phyloP scores from a whole-genome alignment of 768 basidiomycete genomes.

The Kwoniella heveanensis region DNA sequence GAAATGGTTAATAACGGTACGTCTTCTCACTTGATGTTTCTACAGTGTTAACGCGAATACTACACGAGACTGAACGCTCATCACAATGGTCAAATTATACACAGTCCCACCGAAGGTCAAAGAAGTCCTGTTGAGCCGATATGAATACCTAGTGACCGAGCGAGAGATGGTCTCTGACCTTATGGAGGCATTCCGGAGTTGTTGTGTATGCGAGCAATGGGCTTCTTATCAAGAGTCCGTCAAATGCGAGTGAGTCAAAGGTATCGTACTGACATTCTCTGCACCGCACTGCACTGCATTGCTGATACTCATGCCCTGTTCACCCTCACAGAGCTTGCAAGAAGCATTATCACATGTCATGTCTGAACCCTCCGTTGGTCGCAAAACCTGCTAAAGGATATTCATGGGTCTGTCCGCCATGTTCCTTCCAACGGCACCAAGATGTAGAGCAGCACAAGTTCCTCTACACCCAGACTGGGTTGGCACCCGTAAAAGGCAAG shows the following conservation, averaged over 20 bases:
- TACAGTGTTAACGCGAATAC: too few relatives aligned
- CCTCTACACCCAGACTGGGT: conserved; percentile 37
- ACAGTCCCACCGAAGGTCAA: conserved; percentile 80
- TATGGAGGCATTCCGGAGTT: conserved; percentile 80
- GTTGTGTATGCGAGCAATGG: conserved; percentile 84
- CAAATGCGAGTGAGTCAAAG: conserved; percentile 52
- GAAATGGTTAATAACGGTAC: conserved; percentile 83
- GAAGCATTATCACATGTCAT: conserved; percentile 90
- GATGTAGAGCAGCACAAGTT: conserved; percentile 51
- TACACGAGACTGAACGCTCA: too few relatives aligned
- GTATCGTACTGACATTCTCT: not conserved
- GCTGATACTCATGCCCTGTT: not conserved
- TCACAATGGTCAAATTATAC: not conserved
- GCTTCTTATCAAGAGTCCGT: conserved; percentile 72
- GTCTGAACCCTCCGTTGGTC: conserved; percentile 84
- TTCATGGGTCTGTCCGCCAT: conserved; percentile 95
- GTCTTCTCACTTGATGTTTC: conserved; percentile 58
- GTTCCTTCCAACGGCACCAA: conserved; percentile 76
- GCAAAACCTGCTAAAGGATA: conserved; percentile 94
- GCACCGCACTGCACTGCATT: not conserved
- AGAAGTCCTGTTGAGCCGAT: conserved; percentile 73
- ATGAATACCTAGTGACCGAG: conserved; percentile 94
- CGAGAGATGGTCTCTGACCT: conserved; percentile 89
- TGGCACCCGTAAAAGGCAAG: conserved; percentile 28
- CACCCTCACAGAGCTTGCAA: conserved; percentile 65